Base-by-base conservation (phyloP, 1,139 yeast species). In the Spencermartinsiella ligniputridi region DNA sequence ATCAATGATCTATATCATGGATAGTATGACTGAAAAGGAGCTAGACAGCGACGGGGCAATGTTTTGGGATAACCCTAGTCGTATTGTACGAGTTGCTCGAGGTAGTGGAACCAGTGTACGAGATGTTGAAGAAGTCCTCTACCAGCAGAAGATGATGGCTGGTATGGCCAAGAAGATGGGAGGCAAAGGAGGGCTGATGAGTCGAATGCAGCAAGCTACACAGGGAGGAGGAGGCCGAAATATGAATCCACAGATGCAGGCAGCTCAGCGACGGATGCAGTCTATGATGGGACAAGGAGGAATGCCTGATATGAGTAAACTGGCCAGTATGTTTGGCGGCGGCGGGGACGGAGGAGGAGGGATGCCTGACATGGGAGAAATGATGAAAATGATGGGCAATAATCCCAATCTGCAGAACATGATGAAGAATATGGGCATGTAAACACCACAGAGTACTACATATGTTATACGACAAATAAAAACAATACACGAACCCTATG, bases 71-170 rank as follows among this genome's bases (percentile, higher is more conserved):
- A 81, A 90, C 62, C 98, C 97, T 3, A 75, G 82, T 41, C 78
- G 98, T 63, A 79, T 92, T 45, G 78, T 90, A 17, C 76, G 98
- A 57, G 94, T 92, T 5, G 97, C 98, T 0, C 76, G 87, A 52
- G 98, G 98, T n/a, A 83, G 96, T 4, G 98, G 98, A 13, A 88
- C 97, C 34, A 72, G 92, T 2, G 96, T 86, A 0, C 80, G 89
- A 3, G 98, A 92, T 55, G 96, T 92, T 19, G 97, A 92, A 63
- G 89, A 89, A 77, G 88, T 90, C 25, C 72, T 92, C 51, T 79
- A 83, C 68, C 98, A 92, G 68, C 96, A 88, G 63, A 79, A 86
- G 64, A 84, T 89, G 84, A 89, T 92, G 96, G 90, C 96, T 2
- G 75, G 83, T 42, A 88, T 92, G 94, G 97, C 97, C 2, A 77